Percentiles rank a stretch among this genome's conserved stretches.
These are phyloP conservation scores for Penstemon newberryi DNA, from an alignment of 257 asterid species.

Conservation along the genomic window DNA sequence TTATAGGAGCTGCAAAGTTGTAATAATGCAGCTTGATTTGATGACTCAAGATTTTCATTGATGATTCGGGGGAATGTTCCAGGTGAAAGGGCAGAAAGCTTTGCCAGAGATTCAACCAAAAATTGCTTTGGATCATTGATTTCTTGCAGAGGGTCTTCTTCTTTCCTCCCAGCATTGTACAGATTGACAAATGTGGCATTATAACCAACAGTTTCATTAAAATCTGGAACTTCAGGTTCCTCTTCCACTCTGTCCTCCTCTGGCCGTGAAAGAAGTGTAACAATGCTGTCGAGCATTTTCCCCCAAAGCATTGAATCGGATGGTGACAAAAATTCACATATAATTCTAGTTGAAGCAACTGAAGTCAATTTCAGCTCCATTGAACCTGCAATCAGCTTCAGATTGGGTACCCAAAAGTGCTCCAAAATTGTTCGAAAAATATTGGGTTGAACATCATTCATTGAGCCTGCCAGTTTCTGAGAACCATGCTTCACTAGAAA, in stretches of 20 bases:
- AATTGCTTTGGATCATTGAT: slow-evolving; percentile 83
- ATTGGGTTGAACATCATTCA: slow-evolving; percentile 73
- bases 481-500: slow-evolving; percentile 76
- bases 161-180: slow-evolving; percentile 83
- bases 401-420: slow-evolving; percentile 85
- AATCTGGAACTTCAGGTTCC: slow-evolving; percentile 86
- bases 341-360: slow-evolving; percentile 76
- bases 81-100: slow-evolving; percentile 65
- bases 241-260: slow-evolving; percentile 79
- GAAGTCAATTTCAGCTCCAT: slow-evolving; percentile 78
- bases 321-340: slow-evolving; percentile 64
- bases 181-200: slow-evolving; percentile 72
- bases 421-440: slow-evolving; percentile 59
- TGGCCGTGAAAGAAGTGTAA: slow-evolving; percentile 78
- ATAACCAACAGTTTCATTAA: slow-evolving; percentile 75
- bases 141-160: slow-evolving; percentile 80
- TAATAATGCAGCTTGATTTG: slow-evolving; percentile 75
- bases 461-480: slow-evolving; percentile 65
- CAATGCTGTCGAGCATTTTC: slow-evolving; percentile 82
- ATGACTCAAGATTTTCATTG: slow-evolving; percentile 58
- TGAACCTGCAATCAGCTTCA: slow-evolving; percentile 70
- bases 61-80: slow-evolving; percentile 62
- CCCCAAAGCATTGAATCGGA: slow-evolving; percentile 75
- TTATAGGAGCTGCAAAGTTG: slow-evolving; percentile 70
- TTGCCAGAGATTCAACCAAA: slow-evolving; percentile 68